Percentiles rank a stretch among this genome's conserved stretches.
Conservation (phyloP, 345 rosid species). For the Xanthoceras sorbifolium region DNA sequence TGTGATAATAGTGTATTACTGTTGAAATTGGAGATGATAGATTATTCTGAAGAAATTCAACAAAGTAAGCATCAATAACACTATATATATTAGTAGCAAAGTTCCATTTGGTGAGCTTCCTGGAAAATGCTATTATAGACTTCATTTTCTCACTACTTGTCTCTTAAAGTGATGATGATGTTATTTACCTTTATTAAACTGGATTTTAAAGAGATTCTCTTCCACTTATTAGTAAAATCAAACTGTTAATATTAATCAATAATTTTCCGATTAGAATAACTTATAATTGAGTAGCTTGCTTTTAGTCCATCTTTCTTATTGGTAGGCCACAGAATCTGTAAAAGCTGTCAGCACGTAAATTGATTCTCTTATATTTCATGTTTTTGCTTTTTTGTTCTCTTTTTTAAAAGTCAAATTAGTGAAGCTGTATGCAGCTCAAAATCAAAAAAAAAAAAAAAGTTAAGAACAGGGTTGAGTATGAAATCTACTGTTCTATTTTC, state of each 20-base stretch:
- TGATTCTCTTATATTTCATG: background rate
- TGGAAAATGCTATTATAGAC: background rate
- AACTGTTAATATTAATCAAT: background rate
- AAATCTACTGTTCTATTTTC: background rate
- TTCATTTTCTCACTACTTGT: background rate
- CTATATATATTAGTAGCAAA: background rate
- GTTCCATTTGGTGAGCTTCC: background rate
- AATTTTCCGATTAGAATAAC: background rate
- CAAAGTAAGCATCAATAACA: background rate
- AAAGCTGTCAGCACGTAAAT: background rate
- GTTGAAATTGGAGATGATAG: too few relatives aligned
- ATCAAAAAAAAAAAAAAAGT: background rate
- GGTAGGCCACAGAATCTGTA: conserved; percentile 12
- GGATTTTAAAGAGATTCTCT: background rate
- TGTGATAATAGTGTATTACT: too few relatives aligned
- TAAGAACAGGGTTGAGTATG: background rate
- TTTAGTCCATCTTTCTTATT: background rate
- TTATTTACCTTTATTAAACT: background rate
- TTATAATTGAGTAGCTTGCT: background rate
- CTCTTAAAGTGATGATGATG: background rate
- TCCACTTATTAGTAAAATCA: background rate
- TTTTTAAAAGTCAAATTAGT: background rate
- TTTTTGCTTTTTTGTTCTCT: too few relatives aligned
- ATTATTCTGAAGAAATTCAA: background rate
- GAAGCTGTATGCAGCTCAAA: background rate